These are phyloP conservation scores for Vigna unguiculata DNA, from an alignment of 306 rosid species.

Conservation along the genomic window DNA sequence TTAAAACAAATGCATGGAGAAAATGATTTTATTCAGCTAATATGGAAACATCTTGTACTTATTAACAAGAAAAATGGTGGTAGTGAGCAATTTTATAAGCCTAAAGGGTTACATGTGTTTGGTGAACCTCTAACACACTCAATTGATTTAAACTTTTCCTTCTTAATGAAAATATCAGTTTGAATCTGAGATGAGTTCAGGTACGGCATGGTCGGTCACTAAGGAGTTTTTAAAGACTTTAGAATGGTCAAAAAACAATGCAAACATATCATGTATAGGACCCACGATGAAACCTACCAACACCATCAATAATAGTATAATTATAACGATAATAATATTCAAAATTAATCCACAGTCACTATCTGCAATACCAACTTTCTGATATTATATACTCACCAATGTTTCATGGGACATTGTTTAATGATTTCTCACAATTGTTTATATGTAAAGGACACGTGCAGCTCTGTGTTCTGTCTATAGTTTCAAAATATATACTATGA, in stretches of 20 bases:
- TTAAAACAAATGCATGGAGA: too few species aligned
- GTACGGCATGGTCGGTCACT: slow-evolving; percentile 1
- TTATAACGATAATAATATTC: too few species aligned
- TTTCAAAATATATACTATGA: background rate
- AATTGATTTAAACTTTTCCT: too few species aligned
- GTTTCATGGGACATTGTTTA: background rate
- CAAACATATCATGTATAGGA: background rate
- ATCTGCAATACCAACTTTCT: background rate
- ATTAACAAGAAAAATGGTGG: too few species aligned
- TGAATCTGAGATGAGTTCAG: background rate
- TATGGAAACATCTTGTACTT: too few species aligned
- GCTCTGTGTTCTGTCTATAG: background rate
- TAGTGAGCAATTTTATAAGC: too few species aligned
- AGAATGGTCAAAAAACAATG: slow-evolving; percentile 5
- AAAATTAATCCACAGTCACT: background rate
- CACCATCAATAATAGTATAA: background rate
- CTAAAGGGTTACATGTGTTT: too few species aligned
- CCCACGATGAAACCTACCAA: slow-evolving; percentile 40
- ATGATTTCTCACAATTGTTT: background rate
- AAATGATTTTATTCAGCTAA: too few species aligned
- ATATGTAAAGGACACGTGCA: background rate
- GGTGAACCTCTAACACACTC: too few species aligned
- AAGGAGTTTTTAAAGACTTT: background rate
- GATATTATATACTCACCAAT: background rate
- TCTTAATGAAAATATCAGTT: background rate